A percentile compares a stretch with the other conserved stretches of the same genome.
Evolutionary conservation across 305 asterid genomes (phyloP).

Genomic region (Solanum aculeatissimum): DNA sequence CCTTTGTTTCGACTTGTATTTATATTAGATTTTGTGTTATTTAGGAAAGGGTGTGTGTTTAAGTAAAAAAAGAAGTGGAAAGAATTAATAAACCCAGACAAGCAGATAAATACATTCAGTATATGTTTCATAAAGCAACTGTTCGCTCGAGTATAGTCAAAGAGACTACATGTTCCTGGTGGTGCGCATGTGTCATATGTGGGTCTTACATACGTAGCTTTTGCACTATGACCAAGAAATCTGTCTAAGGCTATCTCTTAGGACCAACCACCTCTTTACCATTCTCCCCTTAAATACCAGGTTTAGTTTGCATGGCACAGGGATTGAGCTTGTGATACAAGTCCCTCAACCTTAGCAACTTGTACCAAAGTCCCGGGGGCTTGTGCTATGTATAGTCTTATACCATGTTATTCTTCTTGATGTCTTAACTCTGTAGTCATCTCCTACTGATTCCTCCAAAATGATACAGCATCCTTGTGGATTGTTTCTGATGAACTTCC

Average conservation of each 20-base stretch:
- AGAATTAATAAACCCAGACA: background rate
- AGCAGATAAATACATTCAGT: background rate
- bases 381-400: background rate
- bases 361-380: background rate
- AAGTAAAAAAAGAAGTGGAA: background rate
- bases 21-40: background rate
- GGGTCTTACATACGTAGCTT: background rate
- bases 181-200: background rate
- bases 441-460: background rate
- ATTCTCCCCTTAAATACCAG: background rate
- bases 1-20: background rate
- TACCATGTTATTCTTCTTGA: background rate
- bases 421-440: background rate
- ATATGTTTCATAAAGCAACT: background rate
- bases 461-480: background rate
- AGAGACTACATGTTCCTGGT: background rate
- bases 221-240: background rate
- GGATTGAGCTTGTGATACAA: background rate
- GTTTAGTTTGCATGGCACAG: background rate
- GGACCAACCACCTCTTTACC: background rate
- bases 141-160: background rate
- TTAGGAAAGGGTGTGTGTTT: background rate
- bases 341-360: background rate
- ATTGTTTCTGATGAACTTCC: background rate
- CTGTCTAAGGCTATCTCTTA: background rate